Base-by-base conservation (phyloP, 768 basidiomycete species). In the Baorangia bicolor region DNA sequence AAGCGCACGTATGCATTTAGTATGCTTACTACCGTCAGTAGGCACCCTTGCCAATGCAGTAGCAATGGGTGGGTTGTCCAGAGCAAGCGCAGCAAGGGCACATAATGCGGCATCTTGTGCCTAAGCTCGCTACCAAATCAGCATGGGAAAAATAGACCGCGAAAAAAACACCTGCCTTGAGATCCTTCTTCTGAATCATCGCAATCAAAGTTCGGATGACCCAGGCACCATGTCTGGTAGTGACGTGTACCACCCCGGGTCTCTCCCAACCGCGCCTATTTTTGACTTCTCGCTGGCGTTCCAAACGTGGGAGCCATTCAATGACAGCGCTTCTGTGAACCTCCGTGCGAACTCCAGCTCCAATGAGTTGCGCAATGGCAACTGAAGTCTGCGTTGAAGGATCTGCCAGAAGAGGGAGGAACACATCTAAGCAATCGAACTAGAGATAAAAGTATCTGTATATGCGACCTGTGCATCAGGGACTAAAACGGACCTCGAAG, bases 261-360 rank as follows among this genome's bases (percentile, higher is more conserved):
- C 84, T 86, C 72, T 92, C 90, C 90, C 90, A 92, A 4, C 89
- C 87, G 1, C 90, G 78, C 55, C 81, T 81, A 3, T 77, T 77
- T 58, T 80, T 85, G 25, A 77, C 73, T 49, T 85, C 84, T 57
- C 75, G 79, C 38, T 74, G 65, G 21, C 87, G 74, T 21, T 89
- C 86, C 0, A 68, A 61, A 0, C 73, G 79, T 8, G 87, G 89
- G 0, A 83, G 64, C 89, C 89, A 91, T 23, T 83, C 81, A 0
- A 81, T 71, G 16, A 90, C 73, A 2, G 74, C 71, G 2, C 66
- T 64, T 21, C 88, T 78, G 60, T 89, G 81, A 3, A 65, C 63
- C 0, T 75, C 73, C 1, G 71, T 75, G 7, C 87, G 80, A 8
- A 88, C 69, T 0, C 80, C 72, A 11, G 76, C 73, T 0, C 77